Evolutionary conservation across 257 asterid species (phyloP), one percentile per base, ranked within the genome.

Genomic region (Rubia yunnanensis): DNA sequence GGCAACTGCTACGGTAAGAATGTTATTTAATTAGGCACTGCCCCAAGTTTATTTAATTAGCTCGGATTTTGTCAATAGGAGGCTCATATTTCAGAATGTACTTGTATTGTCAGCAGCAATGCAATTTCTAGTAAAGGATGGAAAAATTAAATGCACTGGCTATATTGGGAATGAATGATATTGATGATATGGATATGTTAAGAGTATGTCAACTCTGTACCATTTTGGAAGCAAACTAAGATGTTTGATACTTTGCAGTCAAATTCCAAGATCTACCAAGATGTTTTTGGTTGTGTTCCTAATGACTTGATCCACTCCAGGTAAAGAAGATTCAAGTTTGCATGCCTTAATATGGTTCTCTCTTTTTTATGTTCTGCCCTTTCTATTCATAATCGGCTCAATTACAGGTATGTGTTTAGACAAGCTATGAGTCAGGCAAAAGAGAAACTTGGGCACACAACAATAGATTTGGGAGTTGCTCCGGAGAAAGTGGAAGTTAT

Each of bases 391-490:
- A 22, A 32, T 41, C 63, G 65, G 54, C 41, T 24, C 18, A 39
- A 68, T 34, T 78, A 72, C 84, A 92, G 99, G 79, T 78, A 79
- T 28, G 84, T 89, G 35, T 87, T 92, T 31, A 85, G 95, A 82
- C 97, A 86, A 79, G 82, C 90, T 61, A 75, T 76, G 94, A 74
- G 70, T 71, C 78, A 83, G 27, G 84, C 87, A 86, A 92, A 85
- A 73, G 94, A 87, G 82, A 86, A 82, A 78, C 86, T 85, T 30
- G 82, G 74, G 60, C 86, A 89, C 85, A 89, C 91, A 10, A 92
- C 96, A 18, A 88, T 85, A 8, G 99, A 92, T 84, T 81, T 92
- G 35, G 99, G 99, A 35, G 92, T 89, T 68, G 96, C 96, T 60
- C 86, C 95, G 1, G 82, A 77, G 31, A 81, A 78, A 65, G 74